Evolutionary conservation across 2,329 filamentous ascomycete genomes (phyloP).

Genomic region (Akanthomyces lecanii): DNA sequence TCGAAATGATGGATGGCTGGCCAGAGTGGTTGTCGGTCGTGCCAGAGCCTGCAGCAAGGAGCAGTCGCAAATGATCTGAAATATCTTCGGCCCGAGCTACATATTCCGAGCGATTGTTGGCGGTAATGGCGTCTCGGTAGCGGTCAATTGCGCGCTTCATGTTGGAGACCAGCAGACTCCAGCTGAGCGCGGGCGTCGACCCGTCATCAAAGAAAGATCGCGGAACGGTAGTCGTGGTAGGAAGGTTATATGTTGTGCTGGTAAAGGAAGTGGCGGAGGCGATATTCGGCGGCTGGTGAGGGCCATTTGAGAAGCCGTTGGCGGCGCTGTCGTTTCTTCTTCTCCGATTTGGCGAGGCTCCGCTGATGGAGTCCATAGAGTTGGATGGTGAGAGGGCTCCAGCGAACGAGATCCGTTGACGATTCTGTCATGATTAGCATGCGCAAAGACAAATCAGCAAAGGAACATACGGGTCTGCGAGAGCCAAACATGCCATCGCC

Average conservation of each 20-base stretch:
- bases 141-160: conserved; percentile 88
- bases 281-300: conserved; percentile 46
- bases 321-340: conserved; percentile 53
- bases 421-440: conserved; percentile 1
- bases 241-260: conserved; percentile 52
- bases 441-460: neutral
- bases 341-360: conserved; percentile 55
- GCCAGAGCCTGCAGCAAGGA: conserved; percentile 92
- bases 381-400: conserved; percentile 78
- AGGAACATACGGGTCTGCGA: conserved; percentile 56
- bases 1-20: conserved; percentile 98
- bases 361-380: conserved; percentile 87
- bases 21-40: conserved; percentile 98
- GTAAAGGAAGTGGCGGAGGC: conserved; percentile 61
- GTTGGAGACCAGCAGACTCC: conserved; percentile 84
- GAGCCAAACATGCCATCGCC: conserved; percentile 69
- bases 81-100: conserved; percentile 96
- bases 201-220: conserved; percentile 89
- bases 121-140: conserved; percentile 85
- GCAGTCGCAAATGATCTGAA: conserved; percentile 86
- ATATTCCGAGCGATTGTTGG: conserved; percentile 80
- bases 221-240: conserved; percentile 59
- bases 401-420: conserved; percentile 58
- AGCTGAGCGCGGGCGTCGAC: conserved; percentile 74
- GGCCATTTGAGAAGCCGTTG: conserved; percentile 36